Evolutionary conservation across 2,329 filamentous ascomycete species (phyloP), one percentile per base, ranked within the genome.

Genomic region (Fusarium fracticaudum): DNA sequence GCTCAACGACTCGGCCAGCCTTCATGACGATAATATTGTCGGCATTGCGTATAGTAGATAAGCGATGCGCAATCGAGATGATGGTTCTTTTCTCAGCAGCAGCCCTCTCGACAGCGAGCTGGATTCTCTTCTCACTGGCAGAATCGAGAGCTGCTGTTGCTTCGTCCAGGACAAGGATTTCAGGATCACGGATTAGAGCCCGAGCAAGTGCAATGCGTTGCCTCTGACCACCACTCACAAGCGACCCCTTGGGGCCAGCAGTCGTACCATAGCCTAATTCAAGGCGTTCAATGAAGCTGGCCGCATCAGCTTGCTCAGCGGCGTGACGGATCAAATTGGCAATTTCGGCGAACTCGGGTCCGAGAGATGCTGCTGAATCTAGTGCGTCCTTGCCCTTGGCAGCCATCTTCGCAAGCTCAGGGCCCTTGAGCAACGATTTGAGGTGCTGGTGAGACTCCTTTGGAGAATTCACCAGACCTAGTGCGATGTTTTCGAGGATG

Each of bases 21-120:
- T 88, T 84, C 78, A 93, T 85, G n/a, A 93, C 91, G 31, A 93
- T 83, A 66, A 93, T 93, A 67, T 89, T 88, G 74, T 93, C 89
- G 0, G 91, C 91, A 64, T 89, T 86, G 72, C 86, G 87, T 72
- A 91, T 89, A 0, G 89, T 91, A 0, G 88, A 89, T 3, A 91
- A 82, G 14, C 89, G 84, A 77, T 91, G 90, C 0, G 91, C 91
- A 69, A 93, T 91, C 20, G 91, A 86, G 57, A 93, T 89, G 0
- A 91, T 90, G 3, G 91, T 93, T 31, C 91, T 85, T 54, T 87
- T 86, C 58, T 85, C 82, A 3, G 84, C 77, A 66, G 87, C 80
- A 67, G 73, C 74, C 8, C 79, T 73, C 75, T 86, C 84, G 14
- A 89, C 81, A 5, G 84, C 85, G 8, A 76, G 76, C 75, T 90